phyloP scores from a whole-genome alignment of 2,329 filamentous ascomycete species.

The Neonectria faginata region DNA sequence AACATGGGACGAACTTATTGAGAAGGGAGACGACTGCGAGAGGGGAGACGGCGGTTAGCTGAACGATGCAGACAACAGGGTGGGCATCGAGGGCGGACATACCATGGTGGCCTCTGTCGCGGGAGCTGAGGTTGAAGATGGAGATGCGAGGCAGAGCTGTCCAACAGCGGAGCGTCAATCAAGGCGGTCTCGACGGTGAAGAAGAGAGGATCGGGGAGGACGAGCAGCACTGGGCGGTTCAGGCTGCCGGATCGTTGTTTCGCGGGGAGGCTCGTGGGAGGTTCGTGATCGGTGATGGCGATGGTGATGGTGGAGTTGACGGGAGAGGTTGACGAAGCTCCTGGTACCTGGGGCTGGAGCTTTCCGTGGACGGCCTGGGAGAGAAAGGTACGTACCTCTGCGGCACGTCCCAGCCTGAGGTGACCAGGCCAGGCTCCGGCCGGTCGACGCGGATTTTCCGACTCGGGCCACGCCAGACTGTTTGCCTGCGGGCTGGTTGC shows the following conservation, averaged over 20 bases:
- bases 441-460: conserved; percentile 24
- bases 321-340: conserved; percentile 31
- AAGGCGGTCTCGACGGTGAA: conserved; percentile 16
- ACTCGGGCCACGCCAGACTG: conserved; percentile 26
- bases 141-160: conserved; percentile 38
- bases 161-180: conserved; percentile 38
- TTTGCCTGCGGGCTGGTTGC: neutral
- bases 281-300: conserved; percentile 32
- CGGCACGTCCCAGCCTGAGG: conserved; percentile 24
- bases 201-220: neutral
- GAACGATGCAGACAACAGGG: conserved; percentile 11
- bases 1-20: conserved; percentile 79
- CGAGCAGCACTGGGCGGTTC: neutral
- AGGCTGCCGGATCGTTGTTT: conserved; percentile 7
- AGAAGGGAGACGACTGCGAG: conserved; percentile 85
- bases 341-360: conserved; percentile 33
- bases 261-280: conserved; percentile 27
- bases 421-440: conserved; percentile 14
- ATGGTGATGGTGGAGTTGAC: conserved; percentile 31
- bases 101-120: conserved; percentile 47
- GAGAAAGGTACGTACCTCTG: conserved; percentile 29
- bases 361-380: neutral
- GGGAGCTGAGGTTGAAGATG: conserved; percentile 31
- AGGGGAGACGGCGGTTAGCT: conserved; percentile 47
- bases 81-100: conserved; percentile 25